phyloP scores from a whole-genome alignment of 2,329 filamentous ascomycete genomes.

The Trichoderma sp. region DNA sequence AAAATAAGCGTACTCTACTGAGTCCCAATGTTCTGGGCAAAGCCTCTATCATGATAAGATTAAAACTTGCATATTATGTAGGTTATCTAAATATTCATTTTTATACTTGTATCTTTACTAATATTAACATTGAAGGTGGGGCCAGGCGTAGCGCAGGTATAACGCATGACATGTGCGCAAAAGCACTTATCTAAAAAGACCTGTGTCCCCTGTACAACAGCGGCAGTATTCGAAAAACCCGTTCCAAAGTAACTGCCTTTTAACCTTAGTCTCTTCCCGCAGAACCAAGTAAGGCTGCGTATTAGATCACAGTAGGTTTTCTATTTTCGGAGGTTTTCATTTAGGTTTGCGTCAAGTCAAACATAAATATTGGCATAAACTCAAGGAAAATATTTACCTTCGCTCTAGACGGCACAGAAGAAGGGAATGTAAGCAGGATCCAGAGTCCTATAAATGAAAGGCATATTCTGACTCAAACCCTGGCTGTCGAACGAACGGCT shows the following conservation, averaged over 20 bases:
- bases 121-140: not conserved
- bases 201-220: not conserved
- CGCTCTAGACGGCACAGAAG: slow-evolving; percentile 24
- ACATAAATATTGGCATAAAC: not conserved
- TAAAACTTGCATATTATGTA: not conserved
- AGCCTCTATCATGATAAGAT: not conserved
- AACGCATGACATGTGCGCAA: not conserved
- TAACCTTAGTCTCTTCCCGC: not conserved
- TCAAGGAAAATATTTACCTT: not conserved
- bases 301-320: not conserved
- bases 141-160: not conserved
- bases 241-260: not conserved
- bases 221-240: not conserved
- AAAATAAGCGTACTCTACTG: not conserved
- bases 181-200: not conserved
- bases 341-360: not conserved
- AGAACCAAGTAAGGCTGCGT: not conserved
- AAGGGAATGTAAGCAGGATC: slow-evolving; percentile 27
- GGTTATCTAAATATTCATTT: not conserved
- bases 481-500: slow-evolving; percentile 42
- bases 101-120: not conserved
- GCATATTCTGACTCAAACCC: slow-evolving; percentile 49
- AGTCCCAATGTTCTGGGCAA: not conserved
- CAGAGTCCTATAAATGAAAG: slow-evolving; percentile 43
- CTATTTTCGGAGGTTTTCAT: not conserved